Evolutionary conservation across 495 filamentous ascomycete species (phyloP).

Genomic region (Hypoxylon trugodes): DNA sequence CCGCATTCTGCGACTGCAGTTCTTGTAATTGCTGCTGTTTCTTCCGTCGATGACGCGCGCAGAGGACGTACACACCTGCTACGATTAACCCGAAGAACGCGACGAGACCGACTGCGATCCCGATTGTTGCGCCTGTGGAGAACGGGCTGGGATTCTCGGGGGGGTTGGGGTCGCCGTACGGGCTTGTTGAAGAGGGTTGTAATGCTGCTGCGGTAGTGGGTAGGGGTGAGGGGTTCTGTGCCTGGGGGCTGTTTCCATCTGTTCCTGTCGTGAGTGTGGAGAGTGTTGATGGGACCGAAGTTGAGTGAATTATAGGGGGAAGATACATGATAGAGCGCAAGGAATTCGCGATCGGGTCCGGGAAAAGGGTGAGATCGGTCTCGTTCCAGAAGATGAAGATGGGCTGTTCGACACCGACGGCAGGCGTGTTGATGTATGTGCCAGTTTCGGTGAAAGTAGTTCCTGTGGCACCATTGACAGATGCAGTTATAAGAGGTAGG

Average conservation of each 20-base stretch:
- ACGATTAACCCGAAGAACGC: not conserved
- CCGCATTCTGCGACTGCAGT: not conserved
- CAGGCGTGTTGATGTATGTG: not conserved
- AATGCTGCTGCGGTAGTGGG: no score
- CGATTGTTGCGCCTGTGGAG: not conserved
- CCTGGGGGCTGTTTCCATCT: no score
- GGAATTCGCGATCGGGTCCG: constrained; percentile 4
- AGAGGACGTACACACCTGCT: not conserved
- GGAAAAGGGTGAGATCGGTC: constrained; percentile 13
- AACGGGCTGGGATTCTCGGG: not conserved
- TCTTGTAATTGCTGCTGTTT: not conserved
- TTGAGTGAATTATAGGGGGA: not conserved
- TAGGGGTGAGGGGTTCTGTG: no score
- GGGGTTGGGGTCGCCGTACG: not conserved
- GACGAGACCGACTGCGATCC: constrained; percentile 6
- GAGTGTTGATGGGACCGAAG: not conserved
- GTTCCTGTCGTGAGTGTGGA: not conserved
- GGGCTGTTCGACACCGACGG: constrained; percentile 8
- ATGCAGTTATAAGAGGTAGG: not conserved
- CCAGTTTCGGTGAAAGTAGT: no score
- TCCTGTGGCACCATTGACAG: no score
- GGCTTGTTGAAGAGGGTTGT: no score
- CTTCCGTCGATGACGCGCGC: not conserved
- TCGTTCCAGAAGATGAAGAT: constrained; percentile 7
- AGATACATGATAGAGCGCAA: constrained; percentile 17